Evolutionary conservation across 2,329 filamentous ascomycete species (phyloP).

Genomic region (Alternaria conjuncta): DNA sequence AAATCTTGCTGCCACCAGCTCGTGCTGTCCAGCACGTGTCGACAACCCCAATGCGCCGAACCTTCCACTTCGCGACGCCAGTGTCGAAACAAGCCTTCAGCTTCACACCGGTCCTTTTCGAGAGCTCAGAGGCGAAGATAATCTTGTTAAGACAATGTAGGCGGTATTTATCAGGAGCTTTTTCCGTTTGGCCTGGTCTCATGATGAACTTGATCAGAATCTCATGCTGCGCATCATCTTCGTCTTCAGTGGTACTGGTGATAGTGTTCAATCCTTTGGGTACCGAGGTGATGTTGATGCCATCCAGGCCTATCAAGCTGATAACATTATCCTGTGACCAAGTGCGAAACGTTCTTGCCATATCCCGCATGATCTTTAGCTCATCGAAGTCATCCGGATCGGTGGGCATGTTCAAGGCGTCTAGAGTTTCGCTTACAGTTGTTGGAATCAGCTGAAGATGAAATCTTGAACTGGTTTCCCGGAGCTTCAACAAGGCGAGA

Average conservation of each 20-base stretch:
- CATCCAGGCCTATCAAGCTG: not conserved
- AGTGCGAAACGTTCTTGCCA: not conserved
- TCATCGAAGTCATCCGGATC: slow-evolving; percentile 1
- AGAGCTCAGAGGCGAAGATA: not conserved
- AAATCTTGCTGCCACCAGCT: not conserved
- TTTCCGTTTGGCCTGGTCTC: not conserved
- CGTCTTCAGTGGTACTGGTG: not conserved
- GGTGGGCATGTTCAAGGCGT: not conserved
- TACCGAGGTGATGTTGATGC: not conserved
- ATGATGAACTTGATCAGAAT: not conserved
- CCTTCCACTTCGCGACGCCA: not conserved
- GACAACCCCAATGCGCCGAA: not conserved
- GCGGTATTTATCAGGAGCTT: not conserved
- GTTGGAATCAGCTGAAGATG: slow-evolving; percentile 5
- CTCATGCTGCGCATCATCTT: not conserved
- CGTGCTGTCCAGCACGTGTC: slow-evolving; percentile 1
- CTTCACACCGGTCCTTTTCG: not conserved
- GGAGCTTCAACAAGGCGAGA: not conserved
- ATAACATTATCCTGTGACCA: not conserved
- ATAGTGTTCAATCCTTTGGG: not conserved
- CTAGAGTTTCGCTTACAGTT: not conserved
- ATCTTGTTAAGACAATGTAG: not conserved
- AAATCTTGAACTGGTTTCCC: not conserved
- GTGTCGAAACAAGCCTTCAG: not conserved
- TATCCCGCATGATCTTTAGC: not conserved